Evolutionary conservation across 192 early-diverging fungal species (phyloP).

Genomic region (Coemansia sp.): DNA sequence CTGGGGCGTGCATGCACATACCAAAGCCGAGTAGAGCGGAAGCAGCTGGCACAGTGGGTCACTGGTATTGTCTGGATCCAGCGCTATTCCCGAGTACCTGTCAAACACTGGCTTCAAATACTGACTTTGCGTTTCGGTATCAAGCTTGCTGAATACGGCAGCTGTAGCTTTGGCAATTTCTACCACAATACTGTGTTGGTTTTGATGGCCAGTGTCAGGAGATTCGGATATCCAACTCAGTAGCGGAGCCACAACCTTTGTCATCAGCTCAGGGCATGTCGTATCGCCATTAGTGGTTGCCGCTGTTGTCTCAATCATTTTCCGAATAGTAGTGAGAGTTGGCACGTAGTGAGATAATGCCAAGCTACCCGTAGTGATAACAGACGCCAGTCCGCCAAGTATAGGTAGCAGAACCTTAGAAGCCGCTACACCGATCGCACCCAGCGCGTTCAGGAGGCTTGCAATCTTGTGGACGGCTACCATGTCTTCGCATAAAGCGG

Average conservation of each 20-base stretch:
- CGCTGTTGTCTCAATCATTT: slow-evolving; percentile 35
- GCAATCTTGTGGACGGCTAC: slow-evolving; percentile 30
- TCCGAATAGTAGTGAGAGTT: slow-evolving; percentile 35
- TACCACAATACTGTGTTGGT: slow-evolving; percentile 10
- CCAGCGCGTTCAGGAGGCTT: slow-evolving; percentile 42
- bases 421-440: slow-evolving; percentile 43
- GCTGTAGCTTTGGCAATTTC: slow-evolving; percentile 31
- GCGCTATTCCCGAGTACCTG: slow-evolving; percentile 12
- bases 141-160: slow-evolving; percentile 30
- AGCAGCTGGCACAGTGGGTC: slow-evolving; percentile 10
- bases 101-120: slow-evolving; percentile 23
- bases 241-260: slow-evolving; percentile 19
- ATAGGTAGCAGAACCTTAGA: slow-evolving; percentile 21
- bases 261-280: slow-evolving; percentile 12
- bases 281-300: background rate
- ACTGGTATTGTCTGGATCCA: background rate
- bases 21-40: slow-evolving; percentile 34
- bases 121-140: slow-evolving; percentile 17
- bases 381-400: slow-evolving; percentile 18
- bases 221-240: slow-evolving; percentile 18
- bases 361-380: slow-evolving; percentile 16
- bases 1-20: slow-evolving; percentile 51
- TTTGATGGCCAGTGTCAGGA: background rate
- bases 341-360: slow-evolving; percentile 19
- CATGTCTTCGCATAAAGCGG: slow-evolving; percentile 32